Percentiles rank a stretch among this genome's conserved stretches.
phyloP scores from a whole-genome alignment of 495 filamentous ascomycete species.

The Lophiostoma macrostomum region DNA sequence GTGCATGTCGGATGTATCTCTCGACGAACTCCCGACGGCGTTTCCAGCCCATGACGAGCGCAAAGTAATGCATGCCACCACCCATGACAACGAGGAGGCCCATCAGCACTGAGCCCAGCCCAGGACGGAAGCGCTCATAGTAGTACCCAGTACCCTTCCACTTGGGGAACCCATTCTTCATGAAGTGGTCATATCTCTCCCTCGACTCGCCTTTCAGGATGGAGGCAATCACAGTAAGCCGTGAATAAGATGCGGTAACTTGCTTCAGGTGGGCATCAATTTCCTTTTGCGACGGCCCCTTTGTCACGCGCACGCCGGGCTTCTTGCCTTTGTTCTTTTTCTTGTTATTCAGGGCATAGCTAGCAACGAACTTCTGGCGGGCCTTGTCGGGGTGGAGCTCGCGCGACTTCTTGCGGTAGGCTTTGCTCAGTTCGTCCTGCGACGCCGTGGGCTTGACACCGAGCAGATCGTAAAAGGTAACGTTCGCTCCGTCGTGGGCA shows the following conservation, averaged over 20 bases:
- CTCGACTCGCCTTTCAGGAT: conserved; percentile 76
- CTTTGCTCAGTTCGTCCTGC: conserved; percentile 88
- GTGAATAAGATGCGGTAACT: conserved; percentile 74
- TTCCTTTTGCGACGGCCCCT: conserved; percentile 67
- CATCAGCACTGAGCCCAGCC: conserved; percentile 74
- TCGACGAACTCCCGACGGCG: conserved; percentile 87
- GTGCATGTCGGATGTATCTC: conserved; percentile 84
- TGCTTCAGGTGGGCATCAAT: conserved; percentile 69
- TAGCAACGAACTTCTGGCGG: conserved; percentile 73
- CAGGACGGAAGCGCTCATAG: conserved; percentile 88
- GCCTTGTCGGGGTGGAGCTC: conserved; percentile 93
- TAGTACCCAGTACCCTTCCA: conserved; percentile 99
- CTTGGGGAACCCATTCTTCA: conserved; percentile 87
- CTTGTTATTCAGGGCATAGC: conserved; percentile 55
- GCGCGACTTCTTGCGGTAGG: conserved; percentile 81
- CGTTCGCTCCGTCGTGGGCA: conserved; percentile 68
- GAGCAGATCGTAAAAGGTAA: conserved; percentile 94
- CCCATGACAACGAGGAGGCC: conserved; percentile 84
- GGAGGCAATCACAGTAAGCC: conserved; percentile 75
- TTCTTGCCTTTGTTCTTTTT: conserved; percentile 53
- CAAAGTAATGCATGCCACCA: conserved; percentile 79
- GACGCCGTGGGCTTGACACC: conserved; percentile 68
- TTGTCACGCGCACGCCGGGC: conserved; percentile 62
- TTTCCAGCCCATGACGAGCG: conserved; percentile 78
- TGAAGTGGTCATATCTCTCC: conserved; percentile 93